Conservation (phyloP, 306 rosid species). For the Luffa acutangula region DNA sequence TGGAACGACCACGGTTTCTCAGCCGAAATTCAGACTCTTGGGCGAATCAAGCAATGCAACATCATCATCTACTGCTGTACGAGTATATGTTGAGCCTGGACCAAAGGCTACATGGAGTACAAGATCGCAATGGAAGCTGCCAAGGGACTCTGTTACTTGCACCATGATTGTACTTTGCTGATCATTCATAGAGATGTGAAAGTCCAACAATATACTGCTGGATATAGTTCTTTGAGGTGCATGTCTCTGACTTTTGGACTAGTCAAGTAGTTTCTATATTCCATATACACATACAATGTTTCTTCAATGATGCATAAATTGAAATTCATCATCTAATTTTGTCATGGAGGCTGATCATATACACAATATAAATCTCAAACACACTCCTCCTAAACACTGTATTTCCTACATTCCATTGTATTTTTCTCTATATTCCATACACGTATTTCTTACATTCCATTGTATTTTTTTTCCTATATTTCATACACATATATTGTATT, state of each 20-base stretch:
- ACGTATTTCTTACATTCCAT: too few species aligned
- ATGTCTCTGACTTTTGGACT: conserved; percentile 94
- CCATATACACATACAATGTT: too few species aligned
- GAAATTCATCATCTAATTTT: too few species aligned
- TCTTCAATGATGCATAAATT: too few species aligned
- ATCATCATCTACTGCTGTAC: conserved; percentile 55
- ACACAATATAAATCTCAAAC: too few species aligned
- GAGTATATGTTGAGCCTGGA: conserved; percentile 86
- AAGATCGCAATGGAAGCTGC: conserved; percentile 77
- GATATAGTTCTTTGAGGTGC: conserved; percentile 67
- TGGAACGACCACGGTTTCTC: conserved; percentile 62
- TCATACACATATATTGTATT: too few species aligned
- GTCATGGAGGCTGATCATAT: too few species aligned
- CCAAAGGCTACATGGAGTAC: conserved; percentile 64
- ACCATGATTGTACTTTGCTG: conserved; percentile 77
- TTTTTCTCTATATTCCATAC: too few species aligned
- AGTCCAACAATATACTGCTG: conserved; percentile 73
- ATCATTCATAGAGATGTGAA: conserved; percentile 88
- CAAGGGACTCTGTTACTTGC: conserved; percentile 75
- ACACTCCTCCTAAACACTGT: too few species aligned
- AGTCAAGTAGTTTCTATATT: too few species aligned
- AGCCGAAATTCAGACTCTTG: conserved; percentile 69
- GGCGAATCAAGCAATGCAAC: conserved; percentile 63
- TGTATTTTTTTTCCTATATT: too few species aligned
- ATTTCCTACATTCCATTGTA: too few species aligned